Evolutionary conservation across 805 yeast species (phyloP), one percentile per base, ranked within the genome.

Genomic region (Saccharomyces mikatae): DNA sequence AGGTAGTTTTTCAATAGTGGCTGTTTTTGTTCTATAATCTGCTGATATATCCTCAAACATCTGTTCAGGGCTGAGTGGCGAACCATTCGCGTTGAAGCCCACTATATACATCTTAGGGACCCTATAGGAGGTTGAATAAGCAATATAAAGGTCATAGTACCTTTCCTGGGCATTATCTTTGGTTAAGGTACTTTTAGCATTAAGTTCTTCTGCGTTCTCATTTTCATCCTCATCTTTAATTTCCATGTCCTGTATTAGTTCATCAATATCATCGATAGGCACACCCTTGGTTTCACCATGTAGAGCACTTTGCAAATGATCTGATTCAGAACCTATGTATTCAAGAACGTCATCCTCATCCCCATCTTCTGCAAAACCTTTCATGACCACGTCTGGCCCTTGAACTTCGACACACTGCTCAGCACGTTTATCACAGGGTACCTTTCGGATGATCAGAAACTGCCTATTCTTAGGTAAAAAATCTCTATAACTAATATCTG

Each of bases 1-100:
- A 11, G 99, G 98, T 5, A 96, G 84, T 58, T 81, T 82, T 70
- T 94, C 99, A 56, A 94, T 92, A 0, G 99, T 94, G 22, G 92
- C 99, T 1, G 99, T 94, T 71, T 94, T 94, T 63, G 92, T 89
- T 65, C 92, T 82, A 71, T 94, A 94, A 67, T 94, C 99, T 41
- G 86, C 80, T 1, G 91, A 81, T 48, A 94, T 89, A 70, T 94
- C 99, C 66, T 92, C 95, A 72, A 91, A 90, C 98, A 94, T 94
- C 63, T 87, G 85, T 32, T 82, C 77, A 1, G 98, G 97, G 31
- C 87, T 75, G 44, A 94, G 74, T 1, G 98, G 99, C 14, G 83
- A 78, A 0, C 99, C 98, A 57, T 86, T 81, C 10, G 83, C 76
- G 64, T 82, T 84, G 73, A 82, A 94, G 0, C 99, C 99, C 13